Evolutionary conservation across 176 grass and related monocot genomes (phyloP).

Genomic region (Calamus simplicifolius): DNA sequence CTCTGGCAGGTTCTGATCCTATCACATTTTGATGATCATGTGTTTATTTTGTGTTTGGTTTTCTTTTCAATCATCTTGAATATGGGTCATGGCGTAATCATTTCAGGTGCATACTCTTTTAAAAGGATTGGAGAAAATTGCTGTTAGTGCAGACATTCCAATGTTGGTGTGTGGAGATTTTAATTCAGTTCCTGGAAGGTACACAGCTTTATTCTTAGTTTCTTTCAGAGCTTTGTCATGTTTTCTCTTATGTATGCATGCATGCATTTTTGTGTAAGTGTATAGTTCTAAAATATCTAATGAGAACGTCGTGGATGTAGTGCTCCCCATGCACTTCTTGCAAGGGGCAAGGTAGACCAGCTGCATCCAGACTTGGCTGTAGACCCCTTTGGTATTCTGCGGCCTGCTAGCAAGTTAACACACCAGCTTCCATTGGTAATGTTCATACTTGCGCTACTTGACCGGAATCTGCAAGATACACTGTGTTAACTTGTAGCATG

Average conservation of each 20-base stretch:
- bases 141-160: conserved; percentile 97
- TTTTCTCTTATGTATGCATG: conserved; percentile 1
- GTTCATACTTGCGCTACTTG: conserved; percentile 11
- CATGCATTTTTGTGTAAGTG: no score
- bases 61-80: not conserved
- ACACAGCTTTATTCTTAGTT: conserved; percentile 7
- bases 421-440: conserved; percentile 96
- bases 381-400: conserved; percentile 86
- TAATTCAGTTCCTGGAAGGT: conserved; percentile 87
- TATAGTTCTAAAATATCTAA: no score
- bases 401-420: conserved; percentile 70
- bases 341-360: conserved; percentile 85
- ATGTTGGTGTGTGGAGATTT: conserved; percentile 99
- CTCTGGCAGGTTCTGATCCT: conserved; percentile 74
- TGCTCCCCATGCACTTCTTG: conserved; percentile 86
- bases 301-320: conserved; percentile 35
- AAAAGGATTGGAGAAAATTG: conserved; percentile 99
- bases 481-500: no score
- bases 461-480: no score
- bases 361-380: conserved; percentile 89
- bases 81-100: not conserved
- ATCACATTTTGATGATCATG: conserved; percentile 13
- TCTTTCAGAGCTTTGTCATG: conserved; percentile 4
- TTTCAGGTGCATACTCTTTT: conserved; percentile 88
- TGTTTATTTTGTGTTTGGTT: conserved; percentile 4